Percentiles rank a stretch among this genome's conserved stretches.
These are phyloP conservation scores for Blepharisma stoltei DNA, from an alignment of 73 alveolate species.

Conservation along the genomic window DNA sequence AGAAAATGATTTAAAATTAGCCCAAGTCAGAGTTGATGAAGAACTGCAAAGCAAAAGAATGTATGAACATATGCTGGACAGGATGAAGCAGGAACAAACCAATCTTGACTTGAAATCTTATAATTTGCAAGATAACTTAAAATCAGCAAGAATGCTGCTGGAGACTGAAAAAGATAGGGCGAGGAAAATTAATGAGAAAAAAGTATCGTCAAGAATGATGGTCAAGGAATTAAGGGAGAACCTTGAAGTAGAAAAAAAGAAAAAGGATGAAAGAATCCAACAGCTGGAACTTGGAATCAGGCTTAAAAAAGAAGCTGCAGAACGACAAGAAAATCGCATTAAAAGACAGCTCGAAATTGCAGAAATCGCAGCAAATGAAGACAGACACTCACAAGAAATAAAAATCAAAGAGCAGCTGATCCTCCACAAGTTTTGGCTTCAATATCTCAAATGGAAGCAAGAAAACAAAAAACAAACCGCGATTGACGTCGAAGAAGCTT, in stretches of 20 bases:
- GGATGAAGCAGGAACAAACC: conserved; percentile 50
- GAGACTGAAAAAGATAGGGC: conserved; percentile 45
- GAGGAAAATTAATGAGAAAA: conserved; percentile 41
- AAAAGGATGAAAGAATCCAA: conserved; percentile 55
- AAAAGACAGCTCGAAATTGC: conserved; percentile 29
- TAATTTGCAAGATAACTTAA: conserved; percentile 37
- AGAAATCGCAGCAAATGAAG: conserved; percentile 29
- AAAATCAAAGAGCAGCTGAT: conserved; percentile 1
- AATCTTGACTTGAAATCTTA: conserved; percentile 34
- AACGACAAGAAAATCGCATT: neutral
- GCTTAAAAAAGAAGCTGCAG: conserved; percentile 29
- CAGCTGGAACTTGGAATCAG: conserved; percentile 49
- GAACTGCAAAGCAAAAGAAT: conserved; percentile 29
- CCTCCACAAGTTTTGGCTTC: conserved; percentile 17
- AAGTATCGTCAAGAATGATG: conserved; percentile 47
- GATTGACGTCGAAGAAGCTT: neutral
- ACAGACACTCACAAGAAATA: conserved; percentile 12
- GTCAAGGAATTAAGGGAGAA: conserved; percentile 41
- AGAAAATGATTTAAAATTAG: neutral
- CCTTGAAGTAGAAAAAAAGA: conserved; percentile 48
- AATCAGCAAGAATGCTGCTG: conserved; percentile 34
- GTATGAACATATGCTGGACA: conserved; percentile 51
- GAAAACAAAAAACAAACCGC: neutral
- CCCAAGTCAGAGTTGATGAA: conserved; percentile 32
- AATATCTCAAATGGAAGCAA: neutral